phyloP scores from a whole-genome alignment of 768 basidiomycete genomes.

The Tulasnella sp. region DNA sequence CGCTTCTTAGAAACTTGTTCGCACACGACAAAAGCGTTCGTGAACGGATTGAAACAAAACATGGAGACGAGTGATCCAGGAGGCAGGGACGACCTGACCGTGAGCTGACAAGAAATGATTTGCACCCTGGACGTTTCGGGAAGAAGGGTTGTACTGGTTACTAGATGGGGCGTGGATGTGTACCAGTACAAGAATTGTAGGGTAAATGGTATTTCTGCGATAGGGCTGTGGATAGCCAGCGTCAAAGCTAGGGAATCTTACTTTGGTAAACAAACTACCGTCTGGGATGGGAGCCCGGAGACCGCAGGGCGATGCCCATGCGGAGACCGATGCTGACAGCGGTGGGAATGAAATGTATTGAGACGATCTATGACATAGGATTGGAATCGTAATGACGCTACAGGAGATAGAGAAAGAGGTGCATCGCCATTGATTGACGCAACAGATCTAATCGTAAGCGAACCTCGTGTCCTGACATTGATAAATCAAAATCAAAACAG shows the following conservation, averaged over 20 bases:
- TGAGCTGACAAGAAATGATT: not conserved
- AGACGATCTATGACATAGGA: not conserved
- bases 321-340: not conserved
- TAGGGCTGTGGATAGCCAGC: not conserved
- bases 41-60: not conserved
- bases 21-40: not conserved
- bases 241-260: not conserved
- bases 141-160: not conserved
- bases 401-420: not conserved
- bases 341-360: not conserved
- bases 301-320: constrained; percentile 3
- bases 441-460: constrained; percentile 11
- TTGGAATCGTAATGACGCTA: not conserved
- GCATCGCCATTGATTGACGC: constrained; percentile 12
- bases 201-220: not conserved
- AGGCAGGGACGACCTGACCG: not conserved
- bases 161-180: not conserved
- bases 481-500: constrained; percentile 1
- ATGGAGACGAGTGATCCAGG: not conserved
- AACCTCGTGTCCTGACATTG: not conserved
- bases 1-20: not conserved
- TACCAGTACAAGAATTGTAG: not conserved
- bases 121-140: not conserved
- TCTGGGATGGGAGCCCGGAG: not conserved
- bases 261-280: constrained; percentile 1